phyloP scores from a whole-genome alignment of 441 rosid species.

The Arabidopsis hybrid region DNA sequence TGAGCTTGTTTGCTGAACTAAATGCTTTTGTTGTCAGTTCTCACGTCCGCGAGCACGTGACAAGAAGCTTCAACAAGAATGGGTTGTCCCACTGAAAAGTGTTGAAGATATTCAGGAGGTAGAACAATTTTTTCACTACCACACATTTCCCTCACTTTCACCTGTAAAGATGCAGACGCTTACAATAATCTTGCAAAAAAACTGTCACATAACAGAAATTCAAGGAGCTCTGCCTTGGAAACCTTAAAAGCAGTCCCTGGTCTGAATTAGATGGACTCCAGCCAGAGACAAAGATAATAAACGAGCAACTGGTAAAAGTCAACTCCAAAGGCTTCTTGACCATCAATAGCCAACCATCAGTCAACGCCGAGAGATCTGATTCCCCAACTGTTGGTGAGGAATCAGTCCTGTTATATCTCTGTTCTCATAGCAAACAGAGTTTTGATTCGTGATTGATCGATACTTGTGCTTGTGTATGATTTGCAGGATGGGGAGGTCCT shows the following conservation, averaged over 20 bases:
- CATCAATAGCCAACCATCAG: slow-evolving; percentile 97
- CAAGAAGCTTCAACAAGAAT: slow-evolving; percentile 92
- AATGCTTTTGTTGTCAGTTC: slow-evolving; percentile 56
- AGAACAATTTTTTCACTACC: slow-evolving; percentile 13
- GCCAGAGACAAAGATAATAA: slow-evolving; percentile 90
- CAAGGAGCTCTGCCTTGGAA: slow-evolving; percentile 82
- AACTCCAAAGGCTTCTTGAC: slow-evolving; percentile 92
- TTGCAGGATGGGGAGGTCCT: slow-evolving; percentile 95
- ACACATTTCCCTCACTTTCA: background rate
- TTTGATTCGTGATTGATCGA: background rate
- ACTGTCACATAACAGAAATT: slow-evolving; percentile 67
- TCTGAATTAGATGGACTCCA: slow-evolving; percentile 91
- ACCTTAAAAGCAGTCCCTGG: slow-evolving; percentile 88
- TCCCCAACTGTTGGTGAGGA: slow-evolving; percentile 78
- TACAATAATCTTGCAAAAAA: slow-evolving; percentile 12
- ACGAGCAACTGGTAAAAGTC: slow-evolving; percentile 79
- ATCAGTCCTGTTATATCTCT: background rate
- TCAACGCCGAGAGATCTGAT: slow-evolving; percentile 84
- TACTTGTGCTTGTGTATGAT: background rate
- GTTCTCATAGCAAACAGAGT: background rate
- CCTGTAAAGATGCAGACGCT: background rate
- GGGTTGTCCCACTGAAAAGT: slow-evolving; percentile 74
- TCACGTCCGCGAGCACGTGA: slow-evolving; percentile 86
- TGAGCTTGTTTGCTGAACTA: slow-evolving; percentile 2
- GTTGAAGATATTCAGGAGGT: slow-evolving; percentile 86